Conservation (phyloP, 257 asterid genomes). For the Nicotiana obtusifolia region DNA sequence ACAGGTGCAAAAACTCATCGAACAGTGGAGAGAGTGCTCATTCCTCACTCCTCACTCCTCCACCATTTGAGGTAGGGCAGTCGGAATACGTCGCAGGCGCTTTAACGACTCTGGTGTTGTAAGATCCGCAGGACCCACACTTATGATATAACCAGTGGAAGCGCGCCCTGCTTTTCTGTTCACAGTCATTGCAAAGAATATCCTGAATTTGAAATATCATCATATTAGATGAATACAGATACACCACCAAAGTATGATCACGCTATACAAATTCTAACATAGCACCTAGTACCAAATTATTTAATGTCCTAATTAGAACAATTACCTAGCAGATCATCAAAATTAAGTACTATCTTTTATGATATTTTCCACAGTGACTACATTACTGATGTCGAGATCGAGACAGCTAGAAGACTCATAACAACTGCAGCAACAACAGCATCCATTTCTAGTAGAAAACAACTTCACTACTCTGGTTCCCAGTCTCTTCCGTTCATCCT, state of each 20-base stretch:
- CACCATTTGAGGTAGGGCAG: slow-evolving; percentile 15
- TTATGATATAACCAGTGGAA: slow-evolving; percentile 50
- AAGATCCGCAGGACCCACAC: slow-evolving; percentile 37
- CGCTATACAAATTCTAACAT: background rate
- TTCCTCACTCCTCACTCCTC: slow-evolving; percentile 8
- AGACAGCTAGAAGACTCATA: background rate
- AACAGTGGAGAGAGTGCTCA: background rate
- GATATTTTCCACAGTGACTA: background rate
- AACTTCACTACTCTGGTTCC: background rate
- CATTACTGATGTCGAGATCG: background rate
- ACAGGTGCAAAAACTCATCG: slow-evolving; percentile 10
- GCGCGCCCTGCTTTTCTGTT: slow-evolving; percentile 26
- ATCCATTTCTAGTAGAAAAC: background rate
- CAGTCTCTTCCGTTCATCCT: background rate
- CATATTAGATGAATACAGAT: background rate
- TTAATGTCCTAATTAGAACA: background rate
- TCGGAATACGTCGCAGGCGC: slow-evolving; percentile 3
- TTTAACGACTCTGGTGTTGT: slow-evolving; percentile 40
- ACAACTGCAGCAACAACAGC: background rate
- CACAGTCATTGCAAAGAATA: slow-evolving; percentile 45
- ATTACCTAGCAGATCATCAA: background rate
- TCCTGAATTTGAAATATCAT: slow-evolving; percentile 18
- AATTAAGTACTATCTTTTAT: background rate
- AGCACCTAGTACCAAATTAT: background rate
- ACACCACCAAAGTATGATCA: background rate